phyloP scores from a whole-genome alignment of 495 filamentous ascomycete species.

The Talaromyces nanjingensis region DNA sequence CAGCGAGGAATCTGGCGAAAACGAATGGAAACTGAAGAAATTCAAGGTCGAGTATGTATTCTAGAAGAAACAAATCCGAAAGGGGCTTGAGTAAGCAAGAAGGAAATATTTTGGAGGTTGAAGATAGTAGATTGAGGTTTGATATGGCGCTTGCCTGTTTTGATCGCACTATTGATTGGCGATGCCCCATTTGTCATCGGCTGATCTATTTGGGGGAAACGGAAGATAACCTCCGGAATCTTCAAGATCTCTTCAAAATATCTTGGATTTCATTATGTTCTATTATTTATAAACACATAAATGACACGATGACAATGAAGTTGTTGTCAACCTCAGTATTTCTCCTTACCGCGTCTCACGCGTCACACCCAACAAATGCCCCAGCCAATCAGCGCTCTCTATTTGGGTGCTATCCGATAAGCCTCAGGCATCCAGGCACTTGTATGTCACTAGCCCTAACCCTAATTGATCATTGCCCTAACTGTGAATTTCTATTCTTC shows the following conservation, averaged over 20 bases:
- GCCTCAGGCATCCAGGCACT: not conserved
- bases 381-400: slow-evolving; percentile 3
- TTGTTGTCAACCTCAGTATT: not conserved
- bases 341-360: slow-evolving; percentile 10
- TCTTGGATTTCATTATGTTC: not conserved
- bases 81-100: not conserved
- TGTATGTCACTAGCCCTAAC: not conserved
- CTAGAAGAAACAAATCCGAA: not conserved
- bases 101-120: not conserved
- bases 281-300: not conserved
- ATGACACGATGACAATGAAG: not conserved
- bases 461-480: not conserved
- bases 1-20: not conserved
- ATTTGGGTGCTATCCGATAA: not conserved
- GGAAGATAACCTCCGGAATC: not conserved
- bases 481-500: not conserved
- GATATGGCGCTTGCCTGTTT: slow-evolving; percentile 5
- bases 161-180: slow-evolving; percentile 1
- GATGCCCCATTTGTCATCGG: slow-evolving; percentile 1
- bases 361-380: not conserved
- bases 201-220: not conserved
- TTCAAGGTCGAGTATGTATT: not conserved
- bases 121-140: not conserved
- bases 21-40: not conserved
- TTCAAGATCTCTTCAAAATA: not conserved